These are phyloP conservation scores for Chloris gayana DNA, from an alignment of 176 grass and related monocot species.

Conservation along the genomic window DNA sequence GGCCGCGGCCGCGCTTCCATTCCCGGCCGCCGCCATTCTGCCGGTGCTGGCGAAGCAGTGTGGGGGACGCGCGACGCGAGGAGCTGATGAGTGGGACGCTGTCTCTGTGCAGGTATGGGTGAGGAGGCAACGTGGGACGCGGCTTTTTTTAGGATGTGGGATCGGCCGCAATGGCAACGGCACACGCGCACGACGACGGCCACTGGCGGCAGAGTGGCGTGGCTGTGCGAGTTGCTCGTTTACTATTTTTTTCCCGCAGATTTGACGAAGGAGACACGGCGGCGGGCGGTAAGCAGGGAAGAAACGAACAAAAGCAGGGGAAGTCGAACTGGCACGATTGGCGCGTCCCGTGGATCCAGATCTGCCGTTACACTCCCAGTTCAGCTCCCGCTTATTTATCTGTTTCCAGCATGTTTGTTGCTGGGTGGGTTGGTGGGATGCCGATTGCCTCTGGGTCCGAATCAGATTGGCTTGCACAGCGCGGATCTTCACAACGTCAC, in stretches of 20 bases:
- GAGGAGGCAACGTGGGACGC: constrained; percentile 22
- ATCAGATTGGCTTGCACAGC: neutral
- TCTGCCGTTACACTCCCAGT: neutral
- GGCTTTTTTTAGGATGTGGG: neutral
- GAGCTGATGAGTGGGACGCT: neutral
- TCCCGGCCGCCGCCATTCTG: no score
- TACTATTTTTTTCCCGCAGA: neutral
- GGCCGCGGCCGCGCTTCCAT: neutral
- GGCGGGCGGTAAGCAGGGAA: neutral
- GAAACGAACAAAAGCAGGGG: neutral
- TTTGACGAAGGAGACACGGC: no score
- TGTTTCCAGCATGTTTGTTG: neutral
- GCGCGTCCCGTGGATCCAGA: constrained; percentile 29
- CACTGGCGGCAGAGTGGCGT: neutral
- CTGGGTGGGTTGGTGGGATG: neutral
- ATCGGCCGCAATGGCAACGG: neutral
- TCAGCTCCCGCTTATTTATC: neutral
- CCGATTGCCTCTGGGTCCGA: neutral
- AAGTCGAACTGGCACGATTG: neutral
- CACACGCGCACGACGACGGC: neutral
- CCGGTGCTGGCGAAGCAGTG: neutral
- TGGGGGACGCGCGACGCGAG: no score
- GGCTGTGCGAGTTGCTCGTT: neutral
- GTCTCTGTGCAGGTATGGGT: no score
- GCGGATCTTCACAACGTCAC: no score